Conservation (phyloP, 345 rosid species). For the Gossypium sturtianum region DNA sequence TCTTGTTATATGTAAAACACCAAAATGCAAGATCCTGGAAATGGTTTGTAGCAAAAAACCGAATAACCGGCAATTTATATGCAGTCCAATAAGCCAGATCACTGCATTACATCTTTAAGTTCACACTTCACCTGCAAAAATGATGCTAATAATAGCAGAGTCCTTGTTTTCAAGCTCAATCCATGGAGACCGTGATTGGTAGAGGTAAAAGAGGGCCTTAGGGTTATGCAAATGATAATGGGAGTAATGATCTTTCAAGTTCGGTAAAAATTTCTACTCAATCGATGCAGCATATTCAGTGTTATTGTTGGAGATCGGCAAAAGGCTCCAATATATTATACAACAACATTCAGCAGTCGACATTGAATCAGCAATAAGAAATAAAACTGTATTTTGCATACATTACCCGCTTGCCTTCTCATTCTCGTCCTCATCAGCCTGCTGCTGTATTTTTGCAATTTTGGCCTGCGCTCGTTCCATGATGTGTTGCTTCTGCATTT, state of each 20-base stretch:
- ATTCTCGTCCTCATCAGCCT: conserved; percentile 44
- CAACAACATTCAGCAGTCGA: conserved; percentile 23
- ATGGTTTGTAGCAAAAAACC: too few species aligned
- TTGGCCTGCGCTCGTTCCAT: conserved; percentile 72
- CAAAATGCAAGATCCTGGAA: too few species aligned
- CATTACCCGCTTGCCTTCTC: conserved; percentile 52
- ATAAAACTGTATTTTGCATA: conserved; percentile 3
- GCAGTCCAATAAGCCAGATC: too few species aligned
- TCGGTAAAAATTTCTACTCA: conserved; percentile 10
- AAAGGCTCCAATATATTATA: conserved; percentile 17
- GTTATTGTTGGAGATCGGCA: not conserved
- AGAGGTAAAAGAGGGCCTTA: not conserved
- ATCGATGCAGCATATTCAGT: conserved; percentile 4
- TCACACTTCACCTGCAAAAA: not conserved
- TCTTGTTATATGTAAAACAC: too few species aligned
- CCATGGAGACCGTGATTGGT: not conserved
- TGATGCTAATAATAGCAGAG: not conserved
- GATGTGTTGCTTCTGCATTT: conserved; percentile 77
- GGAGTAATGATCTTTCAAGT: conserved; percentile 8
- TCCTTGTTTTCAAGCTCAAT: not conserved
- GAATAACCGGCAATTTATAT: too few species aligned
- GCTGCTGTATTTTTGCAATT: conserved; percentile 62
- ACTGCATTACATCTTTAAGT: too few species aligned
- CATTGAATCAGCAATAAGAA: conserved; percentile 7
- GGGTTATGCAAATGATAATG: not conserved